Conservation (phyloP, 1,284 basidiomycete genomes). For the Ceratobasidium papillatum region DNA sequence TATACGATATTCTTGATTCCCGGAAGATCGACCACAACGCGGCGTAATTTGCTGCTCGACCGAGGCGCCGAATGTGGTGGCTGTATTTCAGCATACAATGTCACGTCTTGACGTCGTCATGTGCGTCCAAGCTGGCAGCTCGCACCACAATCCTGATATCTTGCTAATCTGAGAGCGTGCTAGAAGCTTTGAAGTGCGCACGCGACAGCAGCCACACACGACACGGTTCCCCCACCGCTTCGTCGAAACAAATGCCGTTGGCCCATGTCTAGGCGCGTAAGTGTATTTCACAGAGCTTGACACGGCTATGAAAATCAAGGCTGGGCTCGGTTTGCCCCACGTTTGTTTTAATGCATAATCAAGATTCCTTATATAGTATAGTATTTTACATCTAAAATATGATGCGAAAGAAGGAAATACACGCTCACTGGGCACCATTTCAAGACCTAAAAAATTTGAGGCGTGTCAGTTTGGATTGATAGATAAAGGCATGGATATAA, state of each 20-base stretch:
- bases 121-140: not conserved
- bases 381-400: not conserved
- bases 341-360: not conserved
- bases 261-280: not conserved
- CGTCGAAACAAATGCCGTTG: constrained; percentile 3
- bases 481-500: not conserved
- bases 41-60: not conserved
- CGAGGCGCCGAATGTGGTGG: not conserved
- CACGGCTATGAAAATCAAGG: not conserved
- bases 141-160: not conserved
- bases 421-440: constrained; percentile 13
- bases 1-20: not conserved
- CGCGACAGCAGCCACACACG: not conserved
- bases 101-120: not conserved
- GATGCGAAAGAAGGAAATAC: not conserved
- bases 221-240: not conserved
- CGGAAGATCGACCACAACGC: not conserved
- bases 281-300: not conserved
- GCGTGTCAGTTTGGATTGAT: constrained; percentile 19
- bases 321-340: not conserved
- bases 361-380: constrained; percentile 14
- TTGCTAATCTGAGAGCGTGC: not conserved
- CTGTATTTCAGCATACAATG: not conserved
- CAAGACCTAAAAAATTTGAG: constrained; percentile 19
- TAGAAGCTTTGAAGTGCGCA: not conserved